Percentiles rank a stretch among this genome's conserved stretches.
phyloP scores from a whole-genome alignment of 768 basidiomycete species.

The Lentinula edodes region DNA sequence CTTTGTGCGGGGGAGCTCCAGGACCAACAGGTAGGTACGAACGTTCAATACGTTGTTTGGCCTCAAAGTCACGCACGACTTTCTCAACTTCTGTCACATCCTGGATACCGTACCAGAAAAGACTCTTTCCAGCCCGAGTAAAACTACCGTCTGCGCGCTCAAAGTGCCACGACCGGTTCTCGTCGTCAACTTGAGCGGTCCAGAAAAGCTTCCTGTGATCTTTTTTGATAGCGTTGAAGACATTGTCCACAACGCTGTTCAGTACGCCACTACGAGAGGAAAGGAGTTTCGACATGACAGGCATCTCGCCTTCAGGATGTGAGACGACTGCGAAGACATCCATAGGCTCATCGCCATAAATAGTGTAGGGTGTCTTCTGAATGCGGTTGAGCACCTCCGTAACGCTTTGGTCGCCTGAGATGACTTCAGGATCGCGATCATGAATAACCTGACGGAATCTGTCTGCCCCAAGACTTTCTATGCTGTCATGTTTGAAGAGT shows the following conservation, averaged over 20 bases:
- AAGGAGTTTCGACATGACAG: conserved; percentile 91
- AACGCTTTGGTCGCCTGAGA: conserved; percentile 76
- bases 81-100: conserved; percentile 89
- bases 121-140: conserved; percentile 84
- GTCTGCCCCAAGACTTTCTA: conserved; percentile 87
- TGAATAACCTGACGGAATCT: conserved; percentile 92
- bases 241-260: conserved; percentile 95
- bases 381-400: conserved; percentile 81
- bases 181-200: conserved; percentile 96
- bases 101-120: conserved; percentile 98
- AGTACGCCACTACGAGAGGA: conserved; percentile 83
- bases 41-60: conserved; percentile 78
- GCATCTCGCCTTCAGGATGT: conserved; percentile 81
- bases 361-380: conserved; percentile 79
- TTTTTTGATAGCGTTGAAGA: conserved; percentile 94
- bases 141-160: conserved; percentile 98
- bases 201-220: conserved; percentile 93
- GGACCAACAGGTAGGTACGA: conserved; percentile 87
- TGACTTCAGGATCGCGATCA: conserved; percentile 92
- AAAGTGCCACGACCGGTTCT: conserved; percentile 98
- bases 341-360: conserved; percentile 98
- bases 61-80: conserved; percentile 69
- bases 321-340: conserved; percentile 94
- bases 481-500: conserved; percentile 80
- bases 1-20: conserved; percentile 50